A percentile compares a stretch with the other conserved stretches of the same genome.
phyloP scores from a whole-genome alignment of 1,284 basidiomycete genomes.

The Leccinum subspadiceum region DNA sequence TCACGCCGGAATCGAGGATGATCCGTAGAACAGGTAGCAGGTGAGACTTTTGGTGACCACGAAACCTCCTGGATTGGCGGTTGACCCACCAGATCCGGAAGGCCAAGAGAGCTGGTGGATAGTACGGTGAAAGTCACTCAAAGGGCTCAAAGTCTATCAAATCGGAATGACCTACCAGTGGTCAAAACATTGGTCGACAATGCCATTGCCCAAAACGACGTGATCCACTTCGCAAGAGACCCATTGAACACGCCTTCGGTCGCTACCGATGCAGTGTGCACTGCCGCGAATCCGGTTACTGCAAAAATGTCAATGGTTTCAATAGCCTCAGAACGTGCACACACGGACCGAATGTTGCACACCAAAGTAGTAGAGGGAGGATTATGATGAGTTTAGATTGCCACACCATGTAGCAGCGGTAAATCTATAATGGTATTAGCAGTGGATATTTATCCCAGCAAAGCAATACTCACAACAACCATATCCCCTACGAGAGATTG shows the following conservation, averaged over 20 bases:
- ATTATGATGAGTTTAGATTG: background rate
- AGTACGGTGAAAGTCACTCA: background rate
- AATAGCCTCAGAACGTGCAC: background rate
- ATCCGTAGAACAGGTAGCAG: background rate
- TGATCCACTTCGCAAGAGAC: background rate
- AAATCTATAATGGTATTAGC: background rate
- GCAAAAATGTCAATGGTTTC: background rate
- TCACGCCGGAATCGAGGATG: background rate
- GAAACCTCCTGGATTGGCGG: background rate
- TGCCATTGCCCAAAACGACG: background rate
- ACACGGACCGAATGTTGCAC: background rate
- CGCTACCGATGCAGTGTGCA: background rate
- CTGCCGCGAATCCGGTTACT: background rate
- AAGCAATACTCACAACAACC: background rate
- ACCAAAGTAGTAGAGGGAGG: background rate
- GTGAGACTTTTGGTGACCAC: background rate
- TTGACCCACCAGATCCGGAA: background rate
- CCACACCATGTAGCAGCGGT: slow-evolving; percentile 1
- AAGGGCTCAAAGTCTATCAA: background rate
- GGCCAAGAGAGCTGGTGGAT: background rate
- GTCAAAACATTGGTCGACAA: background rate
- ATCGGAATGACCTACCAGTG: background rate
- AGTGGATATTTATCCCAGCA: background rate
- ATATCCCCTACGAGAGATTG: background rate
- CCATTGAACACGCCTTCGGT: background rate